Evolutionary conservation across 2,329 filamentous ascomycete species (phyloP).

Genomic region (Podosphaera xanthii): DNA sequence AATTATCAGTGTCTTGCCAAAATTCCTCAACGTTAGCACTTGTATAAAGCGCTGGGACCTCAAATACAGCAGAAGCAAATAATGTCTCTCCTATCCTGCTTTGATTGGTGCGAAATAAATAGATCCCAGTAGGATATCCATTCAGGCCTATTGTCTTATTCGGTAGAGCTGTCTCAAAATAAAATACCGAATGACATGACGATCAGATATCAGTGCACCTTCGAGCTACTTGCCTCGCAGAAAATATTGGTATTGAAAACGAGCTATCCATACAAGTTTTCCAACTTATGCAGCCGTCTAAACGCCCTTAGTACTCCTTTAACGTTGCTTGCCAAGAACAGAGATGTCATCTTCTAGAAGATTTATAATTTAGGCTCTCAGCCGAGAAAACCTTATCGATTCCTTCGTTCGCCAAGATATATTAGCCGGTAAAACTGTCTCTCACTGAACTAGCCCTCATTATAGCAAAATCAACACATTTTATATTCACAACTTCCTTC

Average conservation of each 20-base stretch:
- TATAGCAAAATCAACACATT: slow-evolving; percentile 31
- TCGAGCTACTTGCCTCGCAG: no score
- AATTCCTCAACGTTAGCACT: no score
- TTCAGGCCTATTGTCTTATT: no score
- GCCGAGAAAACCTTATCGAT: slow-evolving; percentile 12
- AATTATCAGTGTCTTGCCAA: no score
- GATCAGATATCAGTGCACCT: no score
- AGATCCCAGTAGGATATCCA: no score
- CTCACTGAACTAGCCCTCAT: not conserved
- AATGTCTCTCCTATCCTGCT: no score
- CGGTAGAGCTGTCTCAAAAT: no score
- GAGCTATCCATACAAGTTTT: not conserved
- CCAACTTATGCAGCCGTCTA: slow-evolving; percentile 2
- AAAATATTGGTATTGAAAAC: not conserved
- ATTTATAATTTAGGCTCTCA: slow-evolving; percentile 16
- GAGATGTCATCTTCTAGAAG: not conserved
- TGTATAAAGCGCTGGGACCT: no score
- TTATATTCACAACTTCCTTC: slow-evolving; percentile 60
- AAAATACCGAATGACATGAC: no score
- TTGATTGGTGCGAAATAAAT: no score
- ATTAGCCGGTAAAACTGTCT: not conserved
- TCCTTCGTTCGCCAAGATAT: not conserved
- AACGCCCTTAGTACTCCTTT: slow-evolving; percentile 1
- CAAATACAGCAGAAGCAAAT: no score
- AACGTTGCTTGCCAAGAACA: not conserved